A percentile compares a stretch with the other conserved stretches of the same genome.
phyloP scores from a whole-genome alignment of 2,329 filamentous ascomycete species.

The Xylariaceae sp. region DNA sequence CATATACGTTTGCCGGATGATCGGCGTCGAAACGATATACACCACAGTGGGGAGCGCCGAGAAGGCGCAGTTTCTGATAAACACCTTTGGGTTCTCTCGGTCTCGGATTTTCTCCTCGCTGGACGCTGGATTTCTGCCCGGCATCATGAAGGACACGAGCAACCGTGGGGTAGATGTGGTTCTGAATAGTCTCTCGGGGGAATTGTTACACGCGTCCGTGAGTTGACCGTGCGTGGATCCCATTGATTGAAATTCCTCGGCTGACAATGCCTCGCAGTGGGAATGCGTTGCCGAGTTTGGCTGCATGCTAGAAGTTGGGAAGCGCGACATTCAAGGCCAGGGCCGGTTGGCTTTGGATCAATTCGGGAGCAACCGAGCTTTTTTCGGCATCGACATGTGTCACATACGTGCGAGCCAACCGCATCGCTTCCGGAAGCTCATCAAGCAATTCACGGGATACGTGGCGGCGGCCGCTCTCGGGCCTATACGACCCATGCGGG shows the following conservation, averaged over 20 bases:
- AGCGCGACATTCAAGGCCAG: conserved; percentile 31
- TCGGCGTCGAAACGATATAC: conserved; percentile 12
- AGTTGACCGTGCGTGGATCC: no score
- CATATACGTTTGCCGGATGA: conserved; percentile 11
- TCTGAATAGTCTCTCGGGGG: conserved; percentile 33
- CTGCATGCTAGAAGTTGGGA: conserved; percentile 39
- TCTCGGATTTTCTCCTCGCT: conserved; percentile 14
- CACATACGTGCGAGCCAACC: not conserved
- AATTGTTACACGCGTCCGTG: conserved; percentile 29
- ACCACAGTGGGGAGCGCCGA: conserved; percentile 12
- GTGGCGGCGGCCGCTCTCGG: no score
- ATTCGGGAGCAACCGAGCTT: conserved; percentile 31
- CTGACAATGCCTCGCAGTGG: no score
- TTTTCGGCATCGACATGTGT: conserved; percentile 27
- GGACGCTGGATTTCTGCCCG: conserved; percentile 8
- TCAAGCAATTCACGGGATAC: no score
- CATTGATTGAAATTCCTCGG: no score
- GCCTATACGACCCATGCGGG: not conserved
- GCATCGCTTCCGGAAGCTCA: no score
- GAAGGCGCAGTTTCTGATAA: conserved; percentile 10
- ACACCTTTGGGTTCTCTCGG: conserved; percentile 9
- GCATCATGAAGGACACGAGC: conserved; percentile 11
- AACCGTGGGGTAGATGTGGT: conserved; percentile 20
- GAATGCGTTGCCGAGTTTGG: conserved; percentile 36
- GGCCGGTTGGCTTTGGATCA: conserved; percentile 35